A percentile compares a stretch with the other conserved stretches of the same genome.
These are phyloP conservation scores for Saccharum spontaneum DNA, from an alignment of 176 grass and related monocot species.

Conservation along the genomic window DNA sequence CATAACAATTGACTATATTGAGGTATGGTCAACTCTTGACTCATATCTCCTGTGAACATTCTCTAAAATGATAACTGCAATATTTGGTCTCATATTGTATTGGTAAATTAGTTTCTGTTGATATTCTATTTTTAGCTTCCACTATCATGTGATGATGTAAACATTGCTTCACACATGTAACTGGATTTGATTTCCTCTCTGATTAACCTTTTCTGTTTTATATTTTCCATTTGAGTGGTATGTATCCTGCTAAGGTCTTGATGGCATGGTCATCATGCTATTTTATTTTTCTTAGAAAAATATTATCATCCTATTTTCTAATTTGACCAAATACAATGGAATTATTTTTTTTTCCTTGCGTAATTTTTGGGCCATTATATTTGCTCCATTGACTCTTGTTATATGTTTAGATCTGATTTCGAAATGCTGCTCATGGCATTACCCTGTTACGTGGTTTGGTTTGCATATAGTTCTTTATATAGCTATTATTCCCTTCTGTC, in stretches of 20 bases:
- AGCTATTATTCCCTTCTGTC: background rate
- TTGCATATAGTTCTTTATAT: conserved; percentile 7
- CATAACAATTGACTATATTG: conserved; percentile 65
- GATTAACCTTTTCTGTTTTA: background rate
- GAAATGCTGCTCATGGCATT: conserved; percentile 21
- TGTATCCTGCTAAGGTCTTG: conserved; percentile 2
- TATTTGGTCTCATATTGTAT: background rate
- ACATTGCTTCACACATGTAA: background rate
- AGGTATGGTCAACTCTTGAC: conserved; percentile 52
- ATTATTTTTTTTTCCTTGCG: background rate
- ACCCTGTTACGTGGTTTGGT: background rate
- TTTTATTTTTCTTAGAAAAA: background rate
- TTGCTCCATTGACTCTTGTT: conserved; percentile 11
- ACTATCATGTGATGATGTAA: conserved; percentile 24
- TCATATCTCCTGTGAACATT: background rate
- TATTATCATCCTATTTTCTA: background rate
- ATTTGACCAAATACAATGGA: background rate
- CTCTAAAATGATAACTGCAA: conserved; percentile 13
- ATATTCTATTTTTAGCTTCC: conserved; percentile 25
- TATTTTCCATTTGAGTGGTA: background rate
- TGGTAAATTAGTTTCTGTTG: conserved; percentile 19
- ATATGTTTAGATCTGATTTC: background rate
- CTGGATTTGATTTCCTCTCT: conserved; percentile 17
- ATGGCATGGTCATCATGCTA: background rate
- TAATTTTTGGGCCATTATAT: background rate